Conservation (phyloP, 495 filamentous ascomycete genomes). For the Lichina pygmaea region DNA sequence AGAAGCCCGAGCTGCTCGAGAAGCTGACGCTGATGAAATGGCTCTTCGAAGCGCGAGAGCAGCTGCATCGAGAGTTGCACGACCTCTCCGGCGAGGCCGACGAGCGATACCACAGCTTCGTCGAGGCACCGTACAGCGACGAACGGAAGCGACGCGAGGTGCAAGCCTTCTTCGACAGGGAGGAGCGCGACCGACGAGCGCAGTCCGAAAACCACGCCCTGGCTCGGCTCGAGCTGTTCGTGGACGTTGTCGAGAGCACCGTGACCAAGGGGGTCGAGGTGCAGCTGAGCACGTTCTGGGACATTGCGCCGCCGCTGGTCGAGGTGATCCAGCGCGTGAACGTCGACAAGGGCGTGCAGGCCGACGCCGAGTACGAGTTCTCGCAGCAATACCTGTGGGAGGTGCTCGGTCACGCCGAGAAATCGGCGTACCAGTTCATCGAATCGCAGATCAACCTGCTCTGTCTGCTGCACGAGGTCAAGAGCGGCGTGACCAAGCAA, state of each 20-base stretch:
- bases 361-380: constrained; percentile 41
- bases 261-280: constrained; percentile 70
- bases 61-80: constrained; percentile 57
- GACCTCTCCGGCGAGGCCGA: constrained; percentile 64
- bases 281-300: constrained; percentile 87
- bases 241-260: constrained; percentile 58
- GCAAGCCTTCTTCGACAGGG: constrained; percentile 52
- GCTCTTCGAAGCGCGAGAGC: constrained; percentile 84
- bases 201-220: constrained; percentile 38
- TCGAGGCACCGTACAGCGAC: constrained; percentile 55
- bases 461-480: constrained; percentile 83
- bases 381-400: constrained; percentile 75
- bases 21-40: constrained; percentile 87
- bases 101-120: constrained; percentile 55
- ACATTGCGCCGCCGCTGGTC: constrained; percentile 65
- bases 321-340: constrained; percentile 58
- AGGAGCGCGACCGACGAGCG: constrained; percentile 37
- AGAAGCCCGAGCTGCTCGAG: constrained; percentile 80
- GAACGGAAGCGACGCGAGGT: constrained; percentile 51
- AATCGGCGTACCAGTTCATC: constrained; percentile 84
- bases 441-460: constrained; percentile 81
- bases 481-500: constrained; percentile 44
- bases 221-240: constrained; percentile 48
- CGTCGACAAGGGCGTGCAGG: constrained; percentile 22
- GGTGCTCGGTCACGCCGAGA: constrained; percentile 63